Percentiles rank a stretch among this genome's conserved stretches.
phyloP scores from a whole-genome alignment of 192 early-diverging fungal genomes.

The Thamnidium elegans region DNA sequence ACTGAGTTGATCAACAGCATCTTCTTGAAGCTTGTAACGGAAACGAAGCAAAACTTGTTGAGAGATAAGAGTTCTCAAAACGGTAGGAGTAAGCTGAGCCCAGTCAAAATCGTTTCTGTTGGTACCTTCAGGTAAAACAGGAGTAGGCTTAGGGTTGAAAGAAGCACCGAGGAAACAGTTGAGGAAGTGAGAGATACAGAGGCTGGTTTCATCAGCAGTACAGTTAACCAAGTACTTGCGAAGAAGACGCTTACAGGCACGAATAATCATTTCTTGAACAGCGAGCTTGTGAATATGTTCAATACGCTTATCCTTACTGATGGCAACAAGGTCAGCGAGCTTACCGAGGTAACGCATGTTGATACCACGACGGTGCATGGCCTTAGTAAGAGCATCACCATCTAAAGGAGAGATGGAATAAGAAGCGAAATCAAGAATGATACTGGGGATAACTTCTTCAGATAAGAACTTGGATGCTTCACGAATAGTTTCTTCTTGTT shows the following conservation, averaged over 20 bases:
- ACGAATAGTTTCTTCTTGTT: constrained; percentile 65
- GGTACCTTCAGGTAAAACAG: constrained; percentile 41
- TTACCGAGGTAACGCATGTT: constrained; percentile 96
- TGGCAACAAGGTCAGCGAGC: constrained; percentile 63
- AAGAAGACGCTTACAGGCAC: constrained; percentile 82
- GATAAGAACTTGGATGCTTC: constrained; percentile 75
- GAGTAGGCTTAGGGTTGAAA: constrained; percentile 54
- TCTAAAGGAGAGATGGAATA: constrained; percentile 76
- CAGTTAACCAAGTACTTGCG: constrained; percentile 59
- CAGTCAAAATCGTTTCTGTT: constrained; percentile 40
- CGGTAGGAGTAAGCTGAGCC: constrained; percentile 58
- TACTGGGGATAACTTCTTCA: constrained; percentile 58
- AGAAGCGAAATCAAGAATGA: constrained; percentile 65
- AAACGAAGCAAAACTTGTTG: constrained; percentile 69
- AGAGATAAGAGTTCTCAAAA: constrained; percentile 56
- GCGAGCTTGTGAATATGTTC: constrained; percentile 63
- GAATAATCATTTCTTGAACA: constrained; percentile 84
- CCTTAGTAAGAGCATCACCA: constrained; percentile 68
- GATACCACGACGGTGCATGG: constrained; percentile 92
- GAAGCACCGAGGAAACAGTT: constrained; percentile 74
- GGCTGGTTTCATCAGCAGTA: constrained; percentile 55
- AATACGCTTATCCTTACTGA: constrained; percentile 52
- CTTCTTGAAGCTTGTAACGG: constrained; percentile 63
- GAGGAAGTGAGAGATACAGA: constrained; percentile 76
- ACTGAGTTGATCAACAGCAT: constrained; percentile 49